A percentile compares a stretch with the other conserved stretches of the same genome.
Conservation (phyloP, 768 basidiomycete genomes). For the Kwoniella europaea region DNA sequence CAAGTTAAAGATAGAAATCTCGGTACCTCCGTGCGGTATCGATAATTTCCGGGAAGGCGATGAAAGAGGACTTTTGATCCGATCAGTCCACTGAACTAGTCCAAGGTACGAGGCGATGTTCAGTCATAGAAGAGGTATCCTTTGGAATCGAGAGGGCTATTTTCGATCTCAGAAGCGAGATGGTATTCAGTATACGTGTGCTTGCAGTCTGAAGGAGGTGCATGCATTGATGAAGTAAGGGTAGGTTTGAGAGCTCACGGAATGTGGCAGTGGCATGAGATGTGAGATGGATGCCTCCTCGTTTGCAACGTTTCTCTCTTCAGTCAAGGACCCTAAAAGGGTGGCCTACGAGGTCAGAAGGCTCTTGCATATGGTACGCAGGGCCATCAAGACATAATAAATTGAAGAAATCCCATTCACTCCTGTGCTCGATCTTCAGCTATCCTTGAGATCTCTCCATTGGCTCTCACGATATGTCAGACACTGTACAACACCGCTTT, state of each 20-base stretch:
- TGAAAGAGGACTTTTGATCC: background rate
- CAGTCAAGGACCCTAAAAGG: too few species aligned
- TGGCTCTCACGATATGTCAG: background rate
- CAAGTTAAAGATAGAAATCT: background rate
- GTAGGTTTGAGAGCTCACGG: background rate
- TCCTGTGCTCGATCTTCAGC: background rate
- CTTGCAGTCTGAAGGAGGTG: background rate
- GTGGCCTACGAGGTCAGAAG: too few species aligned
- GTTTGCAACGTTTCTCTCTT: too few species aligned
- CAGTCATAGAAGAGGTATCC: too few species aligned
- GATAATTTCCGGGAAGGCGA: background rate
- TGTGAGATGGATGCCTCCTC: too few species aligned
- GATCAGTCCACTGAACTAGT: background rate
- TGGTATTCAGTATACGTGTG: too few species aligned
- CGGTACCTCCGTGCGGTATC: conserved; percentile 5
- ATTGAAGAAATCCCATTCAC: too few species aligned
- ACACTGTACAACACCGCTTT: background rate
- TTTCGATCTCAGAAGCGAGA: too few species aligned
- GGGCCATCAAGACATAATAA: too few species aligned
- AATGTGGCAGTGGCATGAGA: background rate
- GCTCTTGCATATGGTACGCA: too few species aligned
- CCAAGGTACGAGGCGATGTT: background rate
- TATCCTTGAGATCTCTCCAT: background rate
- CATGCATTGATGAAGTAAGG: background rate
- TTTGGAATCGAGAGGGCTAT: too few species aligned